Conservation (phyloP, 805 yeast genomes). For the Kluyveromyces siamensis region DNA sequence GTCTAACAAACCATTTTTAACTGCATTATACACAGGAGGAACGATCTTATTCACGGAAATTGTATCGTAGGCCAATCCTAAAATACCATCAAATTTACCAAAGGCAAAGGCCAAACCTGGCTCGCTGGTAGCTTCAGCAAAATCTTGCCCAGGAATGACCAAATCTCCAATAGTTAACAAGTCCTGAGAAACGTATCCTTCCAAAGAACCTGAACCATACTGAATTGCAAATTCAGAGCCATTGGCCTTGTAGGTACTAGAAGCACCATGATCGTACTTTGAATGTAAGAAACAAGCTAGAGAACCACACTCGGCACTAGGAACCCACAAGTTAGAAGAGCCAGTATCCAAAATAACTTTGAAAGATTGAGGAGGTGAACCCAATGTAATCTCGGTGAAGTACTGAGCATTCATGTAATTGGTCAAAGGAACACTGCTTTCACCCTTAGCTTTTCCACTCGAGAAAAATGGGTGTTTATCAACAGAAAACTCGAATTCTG, state of each 20-base stretch:
- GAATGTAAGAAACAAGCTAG: conserved; percentile 92
- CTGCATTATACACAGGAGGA: conserved; percentile 91
- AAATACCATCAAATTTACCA: conserved; percentile 96
- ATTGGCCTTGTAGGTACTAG: conserved; percentile 79
- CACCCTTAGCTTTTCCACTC: conserved; percentile 24
- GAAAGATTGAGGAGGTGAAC: conserved; percentile 89
- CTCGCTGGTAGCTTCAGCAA: conserved; percentile 95
- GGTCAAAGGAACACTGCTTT: conserved; percentile 75
- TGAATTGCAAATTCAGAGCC: conserved; percentile 79
- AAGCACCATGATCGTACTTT: conserved; percentile 77
- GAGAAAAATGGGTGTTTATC: conserved; percentile 14
- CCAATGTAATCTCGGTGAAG: conserved; percentile 81
- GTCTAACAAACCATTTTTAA: conserved; percentile 72
- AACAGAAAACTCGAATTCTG: conserved; percentile 28
- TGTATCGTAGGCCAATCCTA: conserved; percentile 89
- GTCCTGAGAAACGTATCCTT: conserved; percentile 89
- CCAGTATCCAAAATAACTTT: conserved; percentile 96
- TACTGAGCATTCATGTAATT: conserved; percentile 96
- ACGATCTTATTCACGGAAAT: conserved; percentile 83
- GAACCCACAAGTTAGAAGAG: conserved; percentile 95
- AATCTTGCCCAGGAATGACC: conserved; percentile 78
- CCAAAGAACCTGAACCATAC: conserved; percentile 89
- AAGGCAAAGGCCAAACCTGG: conserved; percentile 98
- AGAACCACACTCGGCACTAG: conserved; percentile 78
- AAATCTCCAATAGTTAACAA: conserved; percentile 65